Evolutionary conservation across 179 eudicot species (phyloP).

Genomic region (Nepenthes alata): DNA sequence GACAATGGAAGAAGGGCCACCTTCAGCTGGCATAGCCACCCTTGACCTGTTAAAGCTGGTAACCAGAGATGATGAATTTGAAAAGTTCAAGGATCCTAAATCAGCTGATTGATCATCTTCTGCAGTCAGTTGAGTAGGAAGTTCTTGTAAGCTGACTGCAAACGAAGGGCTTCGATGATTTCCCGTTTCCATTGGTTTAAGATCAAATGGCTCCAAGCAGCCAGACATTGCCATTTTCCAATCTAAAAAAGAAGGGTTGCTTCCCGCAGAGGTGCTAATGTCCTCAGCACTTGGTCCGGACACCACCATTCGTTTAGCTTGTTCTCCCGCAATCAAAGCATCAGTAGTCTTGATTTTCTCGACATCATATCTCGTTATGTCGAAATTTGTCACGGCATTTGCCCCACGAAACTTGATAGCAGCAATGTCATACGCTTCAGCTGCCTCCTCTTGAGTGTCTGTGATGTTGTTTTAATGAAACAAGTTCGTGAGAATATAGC

Average conservation of each 20-base stretch:
- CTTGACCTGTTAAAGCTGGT: conserved; percentile 68
- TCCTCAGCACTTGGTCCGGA: no score
- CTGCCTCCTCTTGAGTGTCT: conserved; percentile 68
- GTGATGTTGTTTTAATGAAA: neutral
- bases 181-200: no score
- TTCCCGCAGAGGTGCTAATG: no score
- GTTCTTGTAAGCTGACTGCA: no score
- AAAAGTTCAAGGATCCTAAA: conserved; percentile 22
- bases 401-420: conserved; percentile 64
- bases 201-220: no score
- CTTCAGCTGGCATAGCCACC: conserved; percentile 46
- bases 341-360: conserved; percentile 58
- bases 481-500: no score
- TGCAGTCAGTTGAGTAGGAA: neutral
- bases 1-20: no score
- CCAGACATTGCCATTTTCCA: no score
- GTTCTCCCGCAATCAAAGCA: conserved; percentile 50
- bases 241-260: no score
- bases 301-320: conserved; percentile 42
- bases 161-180: no score
- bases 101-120: conserved; percentile 18
- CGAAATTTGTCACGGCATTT: conserved; percentile 79
- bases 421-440: conserved; percentile 70
- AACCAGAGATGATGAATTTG: conserved; percentile 48
- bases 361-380: conserved; percentile 57